Evolutionary conservation across 2,329 filamentous ascomycete genomes (phyloP), one percentile per base, ranked within the genome.

Genomic region (Pseudogymnoascus sp.): DNA sequence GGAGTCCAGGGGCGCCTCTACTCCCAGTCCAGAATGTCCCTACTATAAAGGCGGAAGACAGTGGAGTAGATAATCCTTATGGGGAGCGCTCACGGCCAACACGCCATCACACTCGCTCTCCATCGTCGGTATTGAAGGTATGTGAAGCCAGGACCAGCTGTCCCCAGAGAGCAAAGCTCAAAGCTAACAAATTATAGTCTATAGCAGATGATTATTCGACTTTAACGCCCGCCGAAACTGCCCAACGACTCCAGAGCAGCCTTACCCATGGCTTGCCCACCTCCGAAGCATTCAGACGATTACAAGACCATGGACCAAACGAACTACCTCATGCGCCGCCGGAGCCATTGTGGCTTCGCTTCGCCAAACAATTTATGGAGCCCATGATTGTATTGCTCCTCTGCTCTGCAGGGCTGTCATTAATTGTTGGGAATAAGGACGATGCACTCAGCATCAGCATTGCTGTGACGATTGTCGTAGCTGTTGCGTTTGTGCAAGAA

Each of bases 311-410:
- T 78, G 94, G 94, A 33, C 87, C 89, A 29, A 99, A 99, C 75
- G 94, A 99, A 76, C 88, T 99, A 38, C 91, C 94, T 5, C 91
- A 95, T 74, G 92, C 97, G 64, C 87, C 91, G 61, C 91, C 93
- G 1, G 94, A 99, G 75, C 92, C 94, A 8, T 78, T 99, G 63
- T 99, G 94, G 92, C 78, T 97, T 61, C 90, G 94, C 63, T 99
- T 99, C 70, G 74, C 96, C 64, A 95, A 96, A 75, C 94, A 99
- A 72, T 99, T 99, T 74, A 92, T 95, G 72, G 94, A 99, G 73
- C 93, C 94, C 0, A 79, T 99, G 62, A 99, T 99, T 66, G 76
- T 97, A 21, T 82, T 99, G n/a, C 82, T 99, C 13, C 83, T 99
- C 21, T 89, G 86, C 5, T 97, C 94, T 2, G 93, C 94, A 0